These are phyloP conservation scores for Rhodosporidiobolus odoratus DNA, from an alignment of 768 basidiomycete genomes.

Conservation along the genomic window DNA sequence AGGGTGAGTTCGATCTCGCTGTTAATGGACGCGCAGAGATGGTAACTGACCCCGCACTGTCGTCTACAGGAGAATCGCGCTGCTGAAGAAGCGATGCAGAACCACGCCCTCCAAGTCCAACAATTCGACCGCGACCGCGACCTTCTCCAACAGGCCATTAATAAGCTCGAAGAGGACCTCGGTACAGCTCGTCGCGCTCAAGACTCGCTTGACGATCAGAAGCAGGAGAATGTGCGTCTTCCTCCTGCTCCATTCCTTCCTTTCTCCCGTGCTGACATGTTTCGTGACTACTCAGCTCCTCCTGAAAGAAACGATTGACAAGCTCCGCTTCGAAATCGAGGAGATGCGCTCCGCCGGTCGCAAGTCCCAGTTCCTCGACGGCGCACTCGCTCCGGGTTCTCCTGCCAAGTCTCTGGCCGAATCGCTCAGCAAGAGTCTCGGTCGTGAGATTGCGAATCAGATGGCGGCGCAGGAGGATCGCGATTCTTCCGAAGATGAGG, in stretches of 20 bases:
- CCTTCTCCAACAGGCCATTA: constrained; percentile 65
- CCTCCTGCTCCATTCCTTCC: neutral
- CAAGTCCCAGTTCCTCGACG: constrained; percentile 21
- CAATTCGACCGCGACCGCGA: constrained; percentile 67
- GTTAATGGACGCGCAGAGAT: too few relatives aligned
- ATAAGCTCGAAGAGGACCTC: constrained; percentile 67
- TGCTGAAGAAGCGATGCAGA: constrained; percentile 57
- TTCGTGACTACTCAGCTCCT: constrained; percentile 46
- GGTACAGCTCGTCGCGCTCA: constrained; percentile 64
- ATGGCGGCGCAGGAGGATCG: constrained; percentile 3
- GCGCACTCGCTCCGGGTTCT: neutral
- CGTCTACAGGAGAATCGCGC: constrained; percentile 71
- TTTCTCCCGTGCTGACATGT: neutral
- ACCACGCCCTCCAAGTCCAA: constrained; percentile 45
- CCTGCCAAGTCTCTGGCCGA: constrained; percentile 16
- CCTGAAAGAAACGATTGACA: constrained; percentile 92
- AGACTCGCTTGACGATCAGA: constrained; percentile 76
- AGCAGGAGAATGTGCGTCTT: constrained; percentile 71
- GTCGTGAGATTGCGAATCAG: constrained; percentile 24
- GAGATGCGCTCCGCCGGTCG: constrained; percentile 58
- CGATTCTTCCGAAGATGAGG: neutral
- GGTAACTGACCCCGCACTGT: too few relatives aligned
- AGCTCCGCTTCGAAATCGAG: constrained; percentile 89
- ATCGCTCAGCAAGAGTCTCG: constrained; percentile 28
- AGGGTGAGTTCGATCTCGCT: constrained; percentile 42